These are phyloP conservation scores for Paramecium tetraurelia DNA, from an alignment of 73 alveolate genomes.

Conservation along the genomic window DNA sequence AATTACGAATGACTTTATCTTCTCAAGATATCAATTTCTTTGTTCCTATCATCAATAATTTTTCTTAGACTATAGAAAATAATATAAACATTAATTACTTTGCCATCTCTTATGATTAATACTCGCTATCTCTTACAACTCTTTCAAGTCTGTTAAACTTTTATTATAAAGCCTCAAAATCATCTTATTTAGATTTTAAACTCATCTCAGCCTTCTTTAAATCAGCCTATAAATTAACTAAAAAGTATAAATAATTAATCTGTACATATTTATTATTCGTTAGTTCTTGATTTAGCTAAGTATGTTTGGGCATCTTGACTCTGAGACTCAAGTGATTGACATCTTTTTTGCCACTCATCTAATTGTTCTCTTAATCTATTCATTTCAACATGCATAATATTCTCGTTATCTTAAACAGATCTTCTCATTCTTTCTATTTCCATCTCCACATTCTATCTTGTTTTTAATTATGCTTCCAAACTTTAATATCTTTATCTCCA, in stretches of 20 bases:
- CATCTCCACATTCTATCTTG: slow-evolving; percentile 22
- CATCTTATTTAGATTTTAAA: not conserved
- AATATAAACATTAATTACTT: not conserved
- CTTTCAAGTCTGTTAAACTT: slow-evolving; percentile 9
- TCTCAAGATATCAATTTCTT: slow-evolving; percentile 22
- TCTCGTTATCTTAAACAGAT: slow-evolving; percentile 48
- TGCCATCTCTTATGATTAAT: not conserved
- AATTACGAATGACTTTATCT: not conserved
- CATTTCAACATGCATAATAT: slow-evolving; percentile 28
- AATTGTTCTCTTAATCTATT: slow-evolving; percentile 41
- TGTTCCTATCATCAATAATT: slow-evolving; percentile 38
- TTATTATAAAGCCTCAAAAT: not conserved
- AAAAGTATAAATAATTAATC: not conserved
- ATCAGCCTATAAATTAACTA: slow-evolving; percentile 13
- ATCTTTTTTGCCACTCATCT: slow-evolving; percentile 22
- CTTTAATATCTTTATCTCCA: slow-evolving; percentile 54
- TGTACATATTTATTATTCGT: not conserved
- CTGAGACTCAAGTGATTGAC: not conserved
- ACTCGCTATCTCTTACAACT: slow-evolving; percentile 13
- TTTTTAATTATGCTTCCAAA: not conserved
- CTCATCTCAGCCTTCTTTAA: not conserved
- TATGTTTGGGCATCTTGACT: not conserved
- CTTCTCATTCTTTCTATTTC: slow-evolving; percentile 49
- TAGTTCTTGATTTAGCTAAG: not conserved
- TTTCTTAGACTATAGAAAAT: not conserved